Percentiles rank a stretch among this genome's conserved stretches.
phyloP scores from a whole-genome alignment of 1,284 basidiomycete species.

The Ceratobasidium sp. region DNA sequence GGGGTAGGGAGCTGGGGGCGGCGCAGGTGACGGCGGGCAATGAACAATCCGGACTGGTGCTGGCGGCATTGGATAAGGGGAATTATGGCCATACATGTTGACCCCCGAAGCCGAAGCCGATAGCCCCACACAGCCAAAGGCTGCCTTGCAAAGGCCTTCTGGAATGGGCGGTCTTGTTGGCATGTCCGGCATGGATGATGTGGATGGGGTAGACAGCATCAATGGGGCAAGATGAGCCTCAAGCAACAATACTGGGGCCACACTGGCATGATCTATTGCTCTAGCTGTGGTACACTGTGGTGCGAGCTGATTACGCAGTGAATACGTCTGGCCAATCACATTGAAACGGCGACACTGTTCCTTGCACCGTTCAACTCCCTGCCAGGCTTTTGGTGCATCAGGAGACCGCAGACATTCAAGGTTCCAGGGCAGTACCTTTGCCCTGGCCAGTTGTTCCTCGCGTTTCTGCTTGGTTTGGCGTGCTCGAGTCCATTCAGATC shows the following conservation, averaged over 20 bases:
- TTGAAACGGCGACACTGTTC: background rate
- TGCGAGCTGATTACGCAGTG: too few species aligned
- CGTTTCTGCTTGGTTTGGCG: background rate
- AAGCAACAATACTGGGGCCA: too few species aligned
- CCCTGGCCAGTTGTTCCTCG: background rate
- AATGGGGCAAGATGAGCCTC: background rate
- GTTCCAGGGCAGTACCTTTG: background rate
- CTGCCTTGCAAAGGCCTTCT: too few species aligned
- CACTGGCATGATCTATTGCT: too few species aligned
- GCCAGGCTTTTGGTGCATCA: background rate
- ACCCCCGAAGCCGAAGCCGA: background rate
- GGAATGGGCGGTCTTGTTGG: too few species aligned
- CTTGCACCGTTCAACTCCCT: background rate
- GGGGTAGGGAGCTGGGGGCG: background rate
- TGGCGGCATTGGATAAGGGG: background rate
- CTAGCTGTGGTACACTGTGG: too few species aligned
- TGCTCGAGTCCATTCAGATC: background rate
- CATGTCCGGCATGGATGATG: too few species aligned
- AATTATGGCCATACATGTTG: background rate
- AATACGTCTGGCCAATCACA: background rate
- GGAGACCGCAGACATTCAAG: constrained; percentile 8
- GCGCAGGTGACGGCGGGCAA: background rate
- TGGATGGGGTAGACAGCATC: too few species aligned
- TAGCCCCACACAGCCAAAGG: background rate
- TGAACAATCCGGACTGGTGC: background rate